phyloP scores from a whole-genome alignment of 169 alveolate species.

The Plasmodium relictum region DNA sequence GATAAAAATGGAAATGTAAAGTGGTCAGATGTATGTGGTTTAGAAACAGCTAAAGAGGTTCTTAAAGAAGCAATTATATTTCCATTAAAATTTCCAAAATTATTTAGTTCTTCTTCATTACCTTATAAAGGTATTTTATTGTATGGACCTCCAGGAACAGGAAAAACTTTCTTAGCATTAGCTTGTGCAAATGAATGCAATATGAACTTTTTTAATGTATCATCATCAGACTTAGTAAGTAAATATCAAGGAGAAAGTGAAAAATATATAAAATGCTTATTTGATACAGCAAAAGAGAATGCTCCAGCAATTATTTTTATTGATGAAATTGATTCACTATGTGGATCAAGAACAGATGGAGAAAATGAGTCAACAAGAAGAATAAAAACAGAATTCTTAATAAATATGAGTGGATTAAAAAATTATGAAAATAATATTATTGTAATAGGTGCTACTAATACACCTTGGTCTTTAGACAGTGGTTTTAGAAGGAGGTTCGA shows the following conservation, averaged over 20 bases:
- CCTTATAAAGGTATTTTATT: conserved; percentile 77
- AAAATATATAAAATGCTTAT: conserved; percentile 94
- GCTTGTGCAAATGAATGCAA: conserved; percentile 99
- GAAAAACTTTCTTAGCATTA: conserved; percentile 98
- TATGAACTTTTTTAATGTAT: conserved; percentile 94
- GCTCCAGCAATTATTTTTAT: conserved; percentile 98
- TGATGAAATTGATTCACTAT: conserved; percentile 98
- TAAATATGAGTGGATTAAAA: conserved; percentile 97
- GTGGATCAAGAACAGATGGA: conserved; percentile 95
- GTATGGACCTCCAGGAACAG: conserved; percentile 98
- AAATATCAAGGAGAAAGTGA: conserved; percentile 99
- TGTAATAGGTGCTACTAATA: conserved; percentile 86
- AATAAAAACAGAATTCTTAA: conserved; percentile 99
- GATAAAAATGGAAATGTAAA: conserved; percentile 88
- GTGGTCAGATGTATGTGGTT: conserved; percentile 98
- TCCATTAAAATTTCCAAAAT: conserved; percentile 96
- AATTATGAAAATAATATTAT: conserved; percentile 78
- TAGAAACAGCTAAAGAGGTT: conserved; percentile 94
- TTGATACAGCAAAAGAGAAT: conserved; percentile 96
- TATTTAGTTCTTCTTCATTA: conserved; percentile 90
- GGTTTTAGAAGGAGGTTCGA: conserved; percentile 99
- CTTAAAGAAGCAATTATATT: conserved; percentile 96
- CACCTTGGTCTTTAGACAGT: conserved; percentile 99
- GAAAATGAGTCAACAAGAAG: conserved; percentile 98
- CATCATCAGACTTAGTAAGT: conserved; percentile 97